These are phyloP conservation scores for Acanthamoeba royreba DNA, from an alignment of 208 protist genomes.

Conservation along the genomic window DNA sequence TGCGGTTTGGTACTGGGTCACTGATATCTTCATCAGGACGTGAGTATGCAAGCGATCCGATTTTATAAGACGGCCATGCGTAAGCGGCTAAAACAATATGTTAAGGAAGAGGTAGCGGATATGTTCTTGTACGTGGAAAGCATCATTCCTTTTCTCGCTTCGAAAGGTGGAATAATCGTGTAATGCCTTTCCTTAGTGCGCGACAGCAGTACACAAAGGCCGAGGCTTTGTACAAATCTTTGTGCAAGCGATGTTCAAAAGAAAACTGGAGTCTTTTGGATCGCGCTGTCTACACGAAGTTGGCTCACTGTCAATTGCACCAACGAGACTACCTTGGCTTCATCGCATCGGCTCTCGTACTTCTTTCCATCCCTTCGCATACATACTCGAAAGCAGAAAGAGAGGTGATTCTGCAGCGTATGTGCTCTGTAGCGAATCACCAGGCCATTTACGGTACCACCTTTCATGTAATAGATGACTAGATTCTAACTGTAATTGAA, in stretches of 20 bases:
- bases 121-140: background rate
- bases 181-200: background rate
- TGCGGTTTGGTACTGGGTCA: background rate
- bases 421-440: background rate
- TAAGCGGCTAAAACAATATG: background rate
- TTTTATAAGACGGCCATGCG: constrained; percentile 26
- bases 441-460: background rate
- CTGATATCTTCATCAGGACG: background rate
- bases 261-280: background rate
- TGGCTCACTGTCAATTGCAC: background rate
- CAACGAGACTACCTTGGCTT: background rate
- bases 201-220: background rate
- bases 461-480: too few species aligned
- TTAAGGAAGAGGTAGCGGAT: constrained; percentile 16
- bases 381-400: background rate
- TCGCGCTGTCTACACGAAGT: background rate
- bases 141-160: background rate
- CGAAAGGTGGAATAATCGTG: background rate
- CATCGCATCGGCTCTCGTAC: background rate
- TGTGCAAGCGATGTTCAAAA: background rate
- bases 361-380: background rate
- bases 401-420: background rate
- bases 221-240: background rate
- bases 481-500: background rate
- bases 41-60: background rate